Conservation (phyloP, 805 yeast genomes). For the Yarrowia sp. region DNA sequence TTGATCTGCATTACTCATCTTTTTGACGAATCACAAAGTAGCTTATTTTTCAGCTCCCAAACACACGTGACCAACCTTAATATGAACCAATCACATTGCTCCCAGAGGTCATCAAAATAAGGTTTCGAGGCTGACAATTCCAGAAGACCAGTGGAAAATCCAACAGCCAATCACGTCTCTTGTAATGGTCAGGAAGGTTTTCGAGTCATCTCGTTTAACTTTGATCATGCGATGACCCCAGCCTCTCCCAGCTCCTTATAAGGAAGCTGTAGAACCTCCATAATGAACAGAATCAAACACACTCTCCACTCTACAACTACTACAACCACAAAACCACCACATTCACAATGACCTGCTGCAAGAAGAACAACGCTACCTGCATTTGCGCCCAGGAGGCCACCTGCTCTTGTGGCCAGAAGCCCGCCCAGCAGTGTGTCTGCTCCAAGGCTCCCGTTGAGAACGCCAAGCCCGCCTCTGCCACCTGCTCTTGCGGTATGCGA, state of each 20-base stretch:
- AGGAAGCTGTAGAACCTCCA: slow-evolving; percentile 1
- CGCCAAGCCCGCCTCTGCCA: slow-evolving; percentile 53
- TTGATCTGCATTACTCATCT: background rate
- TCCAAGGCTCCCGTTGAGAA: slow-evolving; percentile 60
- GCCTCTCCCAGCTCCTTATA: slow-evolving; percentile 13
- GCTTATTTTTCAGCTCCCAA: background rate
- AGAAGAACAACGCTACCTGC: slow-evolving; percentile 56
- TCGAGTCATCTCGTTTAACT: slow-evolving; percentile 9
- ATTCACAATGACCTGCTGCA: slow-evolving; percentile 53
- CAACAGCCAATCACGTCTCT: slow-evolving; percentile 5
- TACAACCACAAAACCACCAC: background rate
- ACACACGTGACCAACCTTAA: slow-evolving; percentile 20
- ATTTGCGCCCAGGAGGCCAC: slow-evolving; percentile 65
- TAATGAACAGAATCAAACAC: slow-evolving; percentile 20
- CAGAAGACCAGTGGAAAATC: background rate
- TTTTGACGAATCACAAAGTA: background rate
- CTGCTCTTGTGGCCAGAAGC: slow-evolving; percentile 67
- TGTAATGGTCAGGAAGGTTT: slow-evolving; percentile 24
- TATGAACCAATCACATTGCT: background rate
- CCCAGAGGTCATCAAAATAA: slow-evolving; percentile 33
- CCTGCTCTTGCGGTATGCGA: slow-evolving; percentile 70
- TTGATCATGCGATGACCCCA: slow-evolving; percentile 25
- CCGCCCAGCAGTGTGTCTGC: slow-evolving; percentile 66
- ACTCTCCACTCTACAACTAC: slow-evolving; percentile 17
- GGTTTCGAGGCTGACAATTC: slow-evolving; percentile 23